Evolutionary conservation across 2,329 filamentous ascomycete species (phyloP).

Genomic region (Phyllosticta citrichinensis): DNA sequence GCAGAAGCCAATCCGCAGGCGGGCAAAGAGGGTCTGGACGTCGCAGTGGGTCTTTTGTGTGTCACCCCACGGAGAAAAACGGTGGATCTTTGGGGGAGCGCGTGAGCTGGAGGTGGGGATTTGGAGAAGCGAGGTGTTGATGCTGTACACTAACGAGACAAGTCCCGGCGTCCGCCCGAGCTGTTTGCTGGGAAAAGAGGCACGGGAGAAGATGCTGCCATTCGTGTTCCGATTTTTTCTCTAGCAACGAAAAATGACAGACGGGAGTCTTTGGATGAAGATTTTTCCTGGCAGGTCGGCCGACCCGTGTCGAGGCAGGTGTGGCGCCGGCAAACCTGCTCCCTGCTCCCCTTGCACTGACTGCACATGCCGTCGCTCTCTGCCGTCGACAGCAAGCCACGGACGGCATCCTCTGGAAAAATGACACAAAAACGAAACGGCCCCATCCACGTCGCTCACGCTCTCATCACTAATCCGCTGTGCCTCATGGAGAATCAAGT

Average conservation of each 20-base stretch:
- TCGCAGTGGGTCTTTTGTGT: neutral
- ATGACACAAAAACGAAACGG: neutral
- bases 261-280: neutral
- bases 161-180: neutral
- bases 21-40: neutral
- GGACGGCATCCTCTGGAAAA: no score
- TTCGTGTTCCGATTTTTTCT: neutral
- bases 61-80: conserved; percentile 3
- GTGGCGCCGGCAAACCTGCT: neutral
- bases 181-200: neutral
- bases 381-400: neutral
- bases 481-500: neutral
- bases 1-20: neutral
- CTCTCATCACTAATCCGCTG: neutral
- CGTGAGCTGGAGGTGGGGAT: neutral
- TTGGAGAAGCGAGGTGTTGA: neutral
- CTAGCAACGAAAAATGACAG: neutral
- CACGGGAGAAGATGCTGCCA: neutral
- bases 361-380: neutral
- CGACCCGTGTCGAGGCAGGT: neutral
- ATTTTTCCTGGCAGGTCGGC: neutral
- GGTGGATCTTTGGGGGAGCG: neutral
- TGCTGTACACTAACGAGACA: neutral
- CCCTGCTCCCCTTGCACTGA: neutral
- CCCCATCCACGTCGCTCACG: neutral